Conservation (phyloP, 2,329 filamentous ascomycete species). For the Onygenales sp. region DNA sequence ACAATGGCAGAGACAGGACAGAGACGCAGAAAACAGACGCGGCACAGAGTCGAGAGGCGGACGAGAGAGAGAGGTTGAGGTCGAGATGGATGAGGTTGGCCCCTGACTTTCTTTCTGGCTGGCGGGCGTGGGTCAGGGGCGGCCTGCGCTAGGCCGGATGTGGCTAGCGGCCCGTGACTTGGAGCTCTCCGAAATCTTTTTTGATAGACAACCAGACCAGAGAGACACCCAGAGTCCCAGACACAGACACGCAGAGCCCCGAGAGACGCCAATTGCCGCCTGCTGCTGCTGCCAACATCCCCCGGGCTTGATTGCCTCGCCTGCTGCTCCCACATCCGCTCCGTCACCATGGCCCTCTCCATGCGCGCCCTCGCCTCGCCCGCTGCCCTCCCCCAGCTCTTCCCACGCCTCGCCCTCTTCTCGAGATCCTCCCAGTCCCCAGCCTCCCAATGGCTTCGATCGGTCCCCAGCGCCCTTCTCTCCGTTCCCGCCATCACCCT, state of each 20-base stretch:
- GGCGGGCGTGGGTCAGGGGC: too few relatives aligned
- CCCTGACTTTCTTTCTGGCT: too few relatives aligned
- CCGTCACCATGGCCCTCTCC: slow-evolving; percentile 17
- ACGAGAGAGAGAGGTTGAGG: neutral
- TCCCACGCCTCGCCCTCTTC: slow-evolving; percentile 15
- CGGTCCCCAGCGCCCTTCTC: slow-evolving; percentile 38
- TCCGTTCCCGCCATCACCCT: slow-evolving; percentile 51
- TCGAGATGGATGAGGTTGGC: neutral
- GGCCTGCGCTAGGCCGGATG: too few relatives aligned
- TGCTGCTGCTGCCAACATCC: slow-evolving; percentile 8
- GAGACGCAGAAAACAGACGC: too few relatives aligned
- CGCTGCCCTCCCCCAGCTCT: slow-evolving; percentile 13
- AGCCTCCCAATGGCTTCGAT: slow-evolving; percentile 22
- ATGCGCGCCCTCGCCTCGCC: slow-evolving; percentile 14
- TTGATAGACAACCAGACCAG: neutral
- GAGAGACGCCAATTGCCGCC: neutral
- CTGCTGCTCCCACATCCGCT: slow-evolving; percentile 7
- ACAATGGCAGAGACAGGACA: too few relatives aligned
- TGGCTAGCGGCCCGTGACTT: too few relatives aligned
- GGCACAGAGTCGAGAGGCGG: neutral
- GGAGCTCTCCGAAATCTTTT: too few relatives aligned
- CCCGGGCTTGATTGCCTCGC: too few relatives aligned
- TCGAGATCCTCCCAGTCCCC: slow-evolving; percentile 7
- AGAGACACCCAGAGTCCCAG: neutral
- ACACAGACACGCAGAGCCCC: neutral